Conservation (phyloP, 352 stramenopile species). For the Pythium sp. region DNA sequence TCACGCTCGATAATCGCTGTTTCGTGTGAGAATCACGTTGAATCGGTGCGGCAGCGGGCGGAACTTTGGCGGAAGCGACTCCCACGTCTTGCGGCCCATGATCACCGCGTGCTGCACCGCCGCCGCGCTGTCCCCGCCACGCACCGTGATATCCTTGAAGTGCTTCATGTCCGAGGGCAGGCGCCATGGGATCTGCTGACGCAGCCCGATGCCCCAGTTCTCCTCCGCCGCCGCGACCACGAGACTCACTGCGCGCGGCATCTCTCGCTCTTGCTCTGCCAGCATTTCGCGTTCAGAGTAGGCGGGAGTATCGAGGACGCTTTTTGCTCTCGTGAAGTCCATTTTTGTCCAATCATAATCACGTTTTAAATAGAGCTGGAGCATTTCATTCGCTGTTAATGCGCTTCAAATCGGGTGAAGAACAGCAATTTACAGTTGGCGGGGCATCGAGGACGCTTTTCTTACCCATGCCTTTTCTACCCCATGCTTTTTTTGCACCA, state of each 20-base stretch:
- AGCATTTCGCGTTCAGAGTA: no score
- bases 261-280: conserved; percentile 2
- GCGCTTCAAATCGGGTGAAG: no score
- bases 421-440: no score
- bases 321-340: neutral
- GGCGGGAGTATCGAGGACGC: no score
- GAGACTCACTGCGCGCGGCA: conserved; percentile 54
- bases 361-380: no score
- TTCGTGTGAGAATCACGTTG: conserved; percentile 96
- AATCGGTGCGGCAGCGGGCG: conserved; percentile 92
- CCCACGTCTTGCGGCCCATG: conserved; percentile 99
- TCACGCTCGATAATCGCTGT: conserved; percentile 41
- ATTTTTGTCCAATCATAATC: no score
- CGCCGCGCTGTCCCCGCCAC: conserved; percentile 13
- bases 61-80: conserved; percentile 96
- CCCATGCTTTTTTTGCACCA: no score
- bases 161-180: conserved; percentile 95
- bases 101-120: conserved; percentile 94
- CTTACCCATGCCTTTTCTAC: no score
- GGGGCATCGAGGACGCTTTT: no score
- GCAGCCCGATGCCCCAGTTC: conserved; percentile 85
- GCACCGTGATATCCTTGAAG: conserved; percentile 93
- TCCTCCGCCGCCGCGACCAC: conserved; percentile 87
- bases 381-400: no score
- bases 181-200: conserved; percentile 92